Evolutionary conservation across 2,329 filamentous ascomycete genomes (phyloP).

Genomic region (Hirsutella thompsonii): DNA sequence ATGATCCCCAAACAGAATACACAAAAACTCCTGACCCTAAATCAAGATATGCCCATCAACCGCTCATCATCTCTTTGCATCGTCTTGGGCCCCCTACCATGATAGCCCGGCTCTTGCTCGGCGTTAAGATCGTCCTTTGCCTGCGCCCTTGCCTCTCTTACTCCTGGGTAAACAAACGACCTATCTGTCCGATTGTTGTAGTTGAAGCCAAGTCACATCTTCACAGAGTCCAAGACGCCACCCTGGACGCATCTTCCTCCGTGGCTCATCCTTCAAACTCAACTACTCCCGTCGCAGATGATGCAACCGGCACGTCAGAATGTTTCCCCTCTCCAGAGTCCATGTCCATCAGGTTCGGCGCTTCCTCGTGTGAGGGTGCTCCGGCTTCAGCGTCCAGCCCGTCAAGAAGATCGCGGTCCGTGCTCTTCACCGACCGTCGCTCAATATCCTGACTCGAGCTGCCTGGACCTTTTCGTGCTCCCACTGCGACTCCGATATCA

Average conservation of each 20-base stretch:
- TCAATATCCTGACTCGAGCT: conserved; percentile 41
- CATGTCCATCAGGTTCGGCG: conserved; percentile 21
- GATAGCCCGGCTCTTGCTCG: too few species aligned
- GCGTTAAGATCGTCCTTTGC: too few species aligned
- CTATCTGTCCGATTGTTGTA: too few species aligned
- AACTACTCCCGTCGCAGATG: conserved; percentile 21
- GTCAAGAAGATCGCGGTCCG: conserved; percentile 58
- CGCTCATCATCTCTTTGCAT: too few species aligned
- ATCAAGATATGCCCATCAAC: too few species aligned
- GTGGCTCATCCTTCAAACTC: conserved; percentile 26
- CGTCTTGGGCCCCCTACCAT: too few species aligned
- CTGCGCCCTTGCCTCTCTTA: too few species aligned
- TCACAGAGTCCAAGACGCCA: not conserved
- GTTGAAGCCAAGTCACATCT: not conserved
- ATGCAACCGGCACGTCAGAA: conserved; percentile 9
- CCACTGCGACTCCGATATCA: conserved; percentile 30
- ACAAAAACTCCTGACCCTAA: too few species aligned
- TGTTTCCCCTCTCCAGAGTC: conserved; percentile 13
- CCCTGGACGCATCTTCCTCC: not conserved
- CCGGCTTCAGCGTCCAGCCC: conserved; percentile 61
- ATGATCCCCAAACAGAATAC: too few species aligned
- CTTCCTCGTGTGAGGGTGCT: conserved; percentile 20
- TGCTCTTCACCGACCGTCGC: conserved; percentile 49
- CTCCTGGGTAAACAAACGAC: too few species aligned
- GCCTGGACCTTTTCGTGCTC: conserved; percentile 21